Conservation (phyloP, 73 alveolate genomes). For the Effrenium voratum region DNA sequence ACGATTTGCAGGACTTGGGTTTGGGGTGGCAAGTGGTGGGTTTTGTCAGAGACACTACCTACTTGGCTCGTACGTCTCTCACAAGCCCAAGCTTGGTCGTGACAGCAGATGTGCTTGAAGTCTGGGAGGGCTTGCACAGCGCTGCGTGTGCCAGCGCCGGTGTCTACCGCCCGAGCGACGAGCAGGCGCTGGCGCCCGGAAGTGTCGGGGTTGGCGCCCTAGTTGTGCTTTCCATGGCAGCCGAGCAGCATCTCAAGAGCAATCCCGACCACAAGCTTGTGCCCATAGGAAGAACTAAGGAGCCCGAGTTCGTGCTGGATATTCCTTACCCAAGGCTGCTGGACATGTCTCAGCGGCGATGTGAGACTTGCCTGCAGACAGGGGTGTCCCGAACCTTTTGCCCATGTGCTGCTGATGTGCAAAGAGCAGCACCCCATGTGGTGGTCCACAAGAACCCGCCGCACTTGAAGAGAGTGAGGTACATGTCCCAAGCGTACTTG, state of each 20-base stretch:
- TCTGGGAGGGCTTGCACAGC: neutral
- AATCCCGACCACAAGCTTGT: neutral
- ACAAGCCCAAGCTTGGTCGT: neutral
- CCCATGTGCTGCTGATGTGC: neutral
- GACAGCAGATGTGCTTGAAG: neutral
- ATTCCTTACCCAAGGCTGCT: neutral
- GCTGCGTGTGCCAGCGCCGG: neutral
- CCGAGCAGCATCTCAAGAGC: neutral
- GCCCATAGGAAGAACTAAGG: neutral
- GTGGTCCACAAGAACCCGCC: neutral
- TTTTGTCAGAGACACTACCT: neutral
- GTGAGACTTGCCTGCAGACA: neutral
- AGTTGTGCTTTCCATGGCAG: neutral
- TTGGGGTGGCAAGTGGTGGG: constrained; percentile 42
- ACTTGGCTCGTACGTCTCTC: neutral
- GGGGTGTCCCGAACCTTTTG: neutral
- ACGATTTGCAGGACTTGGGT: neutral
- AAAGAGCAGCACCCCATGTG: neutral
- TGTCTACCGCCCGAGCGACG: neutral
- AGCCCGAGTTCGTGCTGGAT: constrained; percentile 24
- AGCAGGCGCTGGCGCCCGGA: neutral
- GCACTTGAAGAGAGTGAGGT: neutral
- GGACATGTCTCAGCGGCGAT: constrained; percentile 20
- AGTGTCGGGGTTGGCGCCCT: neutral
- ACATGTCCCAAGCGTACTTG: neutral